Percentiles rank a stretch among this genome's conserved stretches.
Evolutionary conservation across 1,139 yeast genomes (phyloP).

Genomic region (Yamadazyma blattariae): DNA sequence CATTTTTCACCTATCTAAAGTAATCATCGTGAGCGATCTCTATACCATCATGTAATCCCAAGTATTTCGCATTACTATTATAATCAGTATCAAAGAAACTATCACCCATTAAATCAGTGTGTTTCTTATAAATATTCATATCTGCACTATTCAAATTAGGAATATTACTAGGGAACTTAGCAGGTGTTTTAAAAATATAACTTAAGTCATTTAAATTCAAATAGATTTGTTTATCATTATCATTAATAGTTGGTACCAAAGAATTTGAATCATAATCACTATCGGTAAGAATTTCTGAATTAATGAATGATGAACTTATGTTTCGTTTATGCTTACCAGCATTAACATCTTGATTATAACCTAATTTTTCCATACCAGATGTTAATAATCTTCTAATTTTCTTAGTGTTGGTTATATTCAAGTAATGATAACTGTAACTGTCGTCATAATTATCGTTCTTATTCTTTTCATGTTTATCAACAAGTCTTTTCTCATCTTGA

Average conservation of each 20-base stretch:
- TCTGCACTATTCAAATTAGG: conserved; percentile 1
- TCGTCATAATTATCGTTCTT: conserved; percentile 3
- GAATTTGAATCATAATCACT: conserved; percentile 3
- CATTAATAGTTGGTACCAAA: conserved; percentile 10
- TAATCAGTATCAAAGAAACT: conserved; percentile 16
- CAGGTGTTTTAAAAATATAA: conserved; percentile 1
- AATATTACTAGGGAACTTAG: background rate
- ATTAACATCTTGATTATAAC: conserved; percentile 15
- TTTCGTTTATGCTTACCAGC: conserved; percentile 4
- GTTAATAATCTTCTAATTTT: conserved; percentile 28
- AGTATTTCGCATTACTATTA: conserved; percentile 21
- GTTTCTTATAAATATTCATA: conserved; percentile 8
- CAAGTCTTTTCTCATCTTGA: no score
- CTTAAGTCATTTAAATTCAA: conserved; percentile 10
- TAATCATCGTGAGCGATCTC: conserved; percentile 30
- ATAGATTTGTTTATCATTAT: conserved; percentile 10
- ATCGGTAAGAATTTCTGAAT: background rate
- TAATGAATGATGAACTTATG: conserved; percentile 1
- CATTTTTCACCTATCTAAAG: conserved; percentile 20
- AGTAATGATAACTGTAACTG: conserved; percentile 14
- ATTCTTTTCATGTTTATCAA: no score
- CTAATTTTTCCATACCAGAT: conserved; percentile 32
- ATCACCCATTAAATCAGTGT: conserved; percentile 8
- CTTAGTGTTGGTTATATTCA: conserved; percentile 22
- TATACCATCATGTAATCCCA: conserved; percentile 24